Evolutionary conservation across 2,329 filamentous ascomycete genomes (phyloP).

Genomic region (Alternaria dauci): DNA sequence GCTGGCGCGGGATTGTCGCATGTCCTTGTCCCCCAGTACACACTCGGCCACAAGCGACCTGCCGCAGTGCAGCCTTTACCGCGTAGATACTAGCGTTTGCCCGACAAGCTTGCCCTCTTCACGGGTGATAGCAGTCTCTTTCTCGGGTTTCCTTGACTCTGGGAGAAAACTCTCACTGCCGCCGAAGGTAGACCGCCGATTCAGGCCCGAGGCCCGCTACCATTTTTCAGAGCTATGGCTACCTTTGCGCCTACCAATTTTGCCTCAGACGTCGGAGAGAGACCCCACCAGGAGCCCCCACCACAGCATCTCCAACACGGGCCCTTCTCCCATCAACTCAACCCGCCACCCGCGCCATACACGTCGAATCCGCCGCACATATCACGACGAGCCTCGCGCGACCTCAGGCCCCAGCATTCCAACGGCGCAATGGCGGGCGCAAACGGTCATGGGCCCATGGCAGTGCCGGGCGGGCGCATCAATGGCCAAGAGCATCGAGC

Average conservation of each 20-base stretch:
- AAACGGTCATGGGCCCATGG: slow-evolving; percentile 48
- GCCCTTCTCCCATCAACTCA: slow-evolving; percentile 41
- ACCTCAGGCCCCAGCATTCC: slow-evolving; percentile 40
- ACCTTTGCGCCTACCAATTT: slow-evolving; percentile 36
- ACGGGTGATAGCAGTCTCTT: slow-evolving; percentile 30
- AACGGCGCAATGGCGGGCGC: slow-evolving; percentile 47
- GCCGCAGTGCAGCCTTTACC: slow-evolving; percentile 24
- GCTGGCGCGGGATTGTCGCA: slow-evolving; percentile 13
- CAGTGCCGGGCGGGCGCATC: slow-evolving; percentile 48
- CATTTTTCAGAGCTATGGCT: slow-evolving; percentile 34
- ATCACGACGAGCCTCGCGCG: slow-evolving; percentile 39
- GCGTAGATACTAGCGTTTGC: slow-evolving; percentile 28
- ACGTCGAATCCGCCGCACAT: slow-evolving; percentile 33
- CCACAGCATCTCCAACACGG: slow-evolving; percentile 35
- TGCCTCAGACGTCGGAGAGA: slow-evolving; percentile 31
- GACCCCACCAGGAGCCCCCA: slow-evolving; percentile 45
- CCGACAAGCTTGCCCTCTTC: slow-evolving; percentile 15
- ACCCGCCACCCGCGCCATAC: slow-evolving; percentile 27
- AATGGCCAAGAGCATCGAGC: slow-evolving; percentile 41
- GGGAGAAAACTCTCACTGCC: slow-evolving; percentile 11
- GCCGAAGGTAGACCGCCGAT: slow-evolving; percentile 12
- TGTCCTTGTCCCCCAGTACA: slow-evolving; percentile 55
- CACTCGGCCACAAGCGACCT: slow-evolving; percentile 27
- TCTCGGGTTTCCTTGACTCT: slow-evolving; percentile 18
- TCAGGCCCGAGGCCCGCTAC: slow-evolving; percentile 11